Evolutionary conservation across 1,139 yeast species (phyloP).

Genomic region (Candida dubliniensis): DNA sequence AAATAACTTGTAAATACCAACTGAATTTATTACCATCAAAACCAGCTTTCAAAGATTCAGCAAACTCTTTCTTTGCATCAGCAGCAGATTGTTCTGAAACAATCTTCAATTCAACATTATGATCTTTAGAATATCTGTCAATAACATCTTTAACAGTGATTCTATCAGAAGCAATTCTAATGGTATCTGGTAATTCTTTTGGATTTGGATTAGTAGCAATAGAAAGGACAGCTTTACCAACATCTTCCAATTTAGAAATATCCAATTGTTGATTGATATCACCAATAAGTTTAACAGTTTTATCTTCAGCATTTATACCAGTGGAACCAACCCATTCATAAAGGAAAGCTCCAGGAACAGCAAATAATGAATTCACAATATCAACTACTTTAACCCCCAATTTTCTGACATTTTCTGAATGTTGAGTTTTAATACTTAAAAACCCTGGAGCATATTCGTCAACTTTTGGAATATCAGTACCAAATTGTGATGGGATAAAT

Average conservation of each 20-base stretch:
- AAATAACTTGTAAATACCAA: slow-evolving; percentile 29
- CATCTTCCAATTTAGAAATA: slow-evolving; percentile 41
- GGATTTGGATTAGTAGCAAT: slow-evolving; percentile 34
- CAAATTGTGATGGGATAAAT: slow-evolving; percentile 65
- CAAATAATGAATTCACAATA: slow-evolving; percentile 46
- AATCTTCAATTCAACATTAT: slow-evolving; percentile 36
- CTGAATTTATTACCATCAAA: slow-evolving; percentile 31
- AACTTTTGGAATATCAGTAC: slow-evolving; percentile 36
- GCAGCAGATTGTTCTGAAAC: slow-evolving; percentile 20
- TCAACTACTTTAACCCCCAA: slow-evolving; percentile 48
- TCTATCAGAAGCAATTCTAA: slow-evolving; percentile 45
- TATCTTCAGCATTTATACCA: slow-evolving; percentile 38
- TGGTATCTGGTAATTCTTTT: slow-evolving; percentile 41
- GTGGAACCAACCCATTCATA: slow-evolving; percentile 34
- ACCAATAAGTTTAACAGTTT: slow-evolving; percentile 43
- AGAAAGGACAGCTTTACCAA: slow-evolving; percentile 48
- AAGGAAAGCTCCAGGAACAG: slow-evolving; percentile 38
- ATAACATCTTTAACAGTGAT: slow-evolving; percentile 40
- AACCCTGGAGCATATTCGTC: slow-evolving; percentile 32
- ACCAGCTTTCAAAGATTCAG: slow-evolving; percentile 28
- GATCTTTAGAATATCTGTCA: slow-evolving; percentile 40
- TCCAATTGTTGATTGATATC: slow-evolving; percentile 33
- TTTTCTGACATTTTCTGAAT: slow-evolving; percentile 39
- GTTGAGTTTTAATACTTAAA: slow-evolving; percentile 37
- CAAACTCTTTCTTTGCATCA: slow-evolving; percentile 31